These are phyloP conservation scores for Echinochloa phyllopogon DNA, from an alignment of 176 grass and related monocot species.

Conservation along the genomic window DNA sequence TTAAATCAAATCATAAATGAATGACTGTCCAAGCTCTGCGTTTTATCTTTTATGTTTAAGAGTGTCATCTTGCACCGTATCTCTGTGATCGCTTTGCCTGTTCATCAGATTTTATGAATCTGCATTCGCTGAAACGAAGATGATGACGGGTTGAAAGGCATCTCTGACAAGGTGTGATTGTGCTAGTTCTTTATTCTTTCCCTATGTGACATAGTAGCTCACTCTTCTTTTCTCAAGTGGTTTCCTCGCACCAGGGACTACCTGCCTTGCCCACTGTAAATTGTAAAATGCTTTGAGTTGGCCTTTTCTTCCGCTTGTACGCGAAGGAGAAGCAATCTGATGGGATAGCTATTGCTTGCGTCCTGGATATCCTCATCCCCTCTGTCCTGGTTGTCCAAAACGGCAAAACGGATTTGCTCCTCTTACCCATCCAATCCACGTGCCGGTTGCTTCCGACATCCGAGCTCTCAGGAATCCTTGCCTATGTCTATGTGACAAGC, in stretches of 20 bases:
- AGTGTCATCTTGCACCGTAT: not conserved
- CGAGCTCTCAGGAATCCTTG: constrained; percentile 23
- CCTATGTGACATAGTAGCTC: not conserved
- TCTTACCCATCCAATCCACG: constrained; percentile 33
- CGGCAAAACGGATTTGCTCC: constrained; percentile 33
- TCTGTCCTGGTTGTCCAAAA: constrained; percentile 21
- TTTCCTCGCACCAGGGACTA: constrained; percentile 19
- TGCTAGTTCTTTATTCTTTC: not conserved
- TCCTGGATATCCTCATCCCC: constrained; percentile 24
- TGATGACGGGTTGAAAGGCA: constrained; percentile 11
- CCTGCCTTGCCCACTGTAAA: not conserved
- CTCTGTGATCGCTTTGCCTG: not conserved
- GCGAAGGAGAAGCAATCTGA: constrained; percentile 29
- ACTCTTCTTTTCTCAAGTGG: not conserved
- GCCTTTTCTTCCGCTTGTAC: constrained; percentile 27
- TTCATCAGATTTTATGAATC: constrained; percentile 18
- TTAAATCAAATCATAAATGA: constrained; percentile 36
- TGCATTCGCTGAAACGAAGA: constrained; percentile 7
- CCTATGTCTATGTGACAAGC: constrained; percentile 45
- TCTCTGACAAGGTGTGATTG: not conserved
- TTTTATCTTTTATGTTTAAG: not conserved
- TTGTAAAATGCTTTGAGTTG: not conserved
- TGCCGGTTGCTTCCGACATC: constrained; percentile 42
- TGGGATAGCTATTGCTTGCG: constrained; percentile 34
- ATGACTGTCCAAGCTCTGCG: not conserved